Percentiles rank a stretch among this genome's conserved stretches.
phyloP scores from a whole-genome alignment of 331 rosid genomes.

The Dryas integrifolia region DNA sequence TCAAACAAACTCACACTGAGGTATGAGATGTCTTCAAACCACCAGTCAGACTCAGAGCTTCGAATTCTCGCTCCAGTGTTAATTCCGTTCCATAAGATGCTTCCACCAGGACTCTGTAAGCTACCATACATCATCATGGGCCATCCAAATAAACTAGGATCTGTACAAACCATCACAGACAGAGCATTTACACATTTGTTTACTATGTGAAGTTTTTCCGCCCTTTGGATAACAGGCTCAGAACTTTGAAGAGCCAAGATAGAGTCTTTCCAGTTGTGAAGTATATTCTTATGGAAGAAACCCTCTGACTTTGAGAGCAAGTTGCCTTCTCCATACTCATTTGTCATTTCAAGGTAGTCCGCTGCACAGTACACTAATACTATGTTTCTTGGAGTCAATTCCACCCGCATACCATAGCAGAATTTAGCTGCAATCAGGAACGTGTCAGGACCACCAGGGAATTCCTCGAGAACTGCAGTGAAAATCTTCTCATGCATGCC shows the following conservation, averaged over 20 bases:
- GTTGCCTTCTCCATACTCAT: constrained; percentile 78
- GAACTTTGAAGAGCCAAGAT: constrained; percentile 85
- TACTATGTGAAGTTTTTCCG: constrained; percentile 66
- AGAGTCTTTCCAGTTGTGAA: constrained; percentile 89
- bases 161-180: constrained; percentile 90
- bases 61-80: constrained; percentile 91
- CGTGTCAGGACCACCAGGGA: constrained; percentile 83
- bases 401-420: constrained; percentile 75
- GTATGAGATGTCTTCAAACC: constrained; percentile 96
- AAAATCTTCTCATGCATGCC: constrained; percentile 35
- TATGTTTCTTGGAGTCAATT: constrained; percentile 70
- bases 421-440: constrained; percentile 68
- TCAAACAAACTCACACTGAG: constrained; percentile 73
- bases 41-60: constrained; percentile 92
- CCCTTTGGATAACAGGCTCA: constrained; percentile 55
- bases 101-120: constrained; percentile 96
- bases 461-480: constrained; percentile 55
- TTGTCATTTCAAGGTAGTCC: constrained; percentile 86
- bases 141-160: constrained; percentile 97
- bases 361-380: constrained; percentile 67
- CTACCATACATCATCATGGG: constrained; percentile 99
- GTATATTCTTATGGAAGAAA: constrained; percentile 61
- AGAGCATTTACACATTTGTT: constrained; percentile 70
- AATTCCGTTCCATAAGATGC: constrained; percentile 95
- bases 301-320: constrained; percentile 64